Evolutionary conservation across 257 asterid genomes (phyloP).

Genomic region (Solanum pinnatisectum): DNA sequence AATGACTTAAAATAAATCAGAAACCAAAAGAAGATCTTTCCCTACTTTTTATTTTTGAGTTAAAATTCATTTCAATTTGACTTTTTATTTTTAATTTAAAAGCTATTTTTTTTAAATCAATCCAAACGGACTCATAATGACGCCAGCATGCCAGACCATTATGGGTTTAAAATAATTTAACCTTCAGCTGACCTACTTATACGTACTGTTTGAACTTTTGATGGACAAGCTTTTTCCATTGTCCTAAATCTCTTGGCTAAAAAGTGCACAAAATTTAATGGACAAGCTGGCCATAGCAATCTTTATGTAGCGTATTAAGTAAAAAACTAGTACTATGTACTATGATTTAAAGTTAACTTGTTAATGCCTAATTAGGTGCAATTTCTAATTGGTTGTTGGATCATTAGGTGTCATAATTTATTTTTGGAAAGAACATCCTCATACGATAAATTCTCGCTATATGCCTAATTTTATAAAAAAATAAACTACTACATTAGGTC

Average conservation of each 20-base stretch:
- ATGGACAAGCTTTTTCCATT: not conserved
- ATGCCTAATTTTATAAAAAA: too few species aligned
- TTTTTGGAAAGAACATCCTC: not conserved
- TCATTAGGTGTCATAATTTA: not conserved
- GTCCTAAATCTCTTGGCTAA: not conserved
- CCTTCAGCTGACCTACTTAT: not conserved
- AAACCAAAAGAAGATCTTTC: too few species aligned
- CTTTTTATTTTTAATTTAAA: too few species aligned
- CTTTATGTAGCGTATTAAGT: not conserved
- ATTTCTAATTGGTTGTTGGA: not conserved
- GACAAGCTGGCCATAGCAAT: not conserved
- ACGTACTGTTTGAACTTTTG: not conserved
- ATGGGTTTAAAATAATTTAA: not conserved
- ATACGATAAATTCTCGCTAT: not conserved
- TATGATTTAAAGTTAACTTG: not conserved
- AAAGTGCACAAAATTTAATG: not conserved
- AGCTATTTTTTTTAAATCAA: too few species aligned
- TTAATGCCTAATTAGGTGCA: not conserved
- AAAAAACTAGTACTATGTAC: not conserved
- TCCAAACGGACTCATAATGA: not conserved
- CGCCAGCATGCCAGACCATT: not conserved
- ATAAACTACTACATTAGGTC: not conserved
- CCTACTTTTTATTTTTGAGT: too few species aligned
- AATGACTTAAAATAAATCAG: too few species aligned
- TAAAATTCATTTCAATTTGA: too few species aligned